phyloP scores from a whole-genome alignment of 1,139 yeast species.

The Hyphopichia pseudoburtonii region DNA sequence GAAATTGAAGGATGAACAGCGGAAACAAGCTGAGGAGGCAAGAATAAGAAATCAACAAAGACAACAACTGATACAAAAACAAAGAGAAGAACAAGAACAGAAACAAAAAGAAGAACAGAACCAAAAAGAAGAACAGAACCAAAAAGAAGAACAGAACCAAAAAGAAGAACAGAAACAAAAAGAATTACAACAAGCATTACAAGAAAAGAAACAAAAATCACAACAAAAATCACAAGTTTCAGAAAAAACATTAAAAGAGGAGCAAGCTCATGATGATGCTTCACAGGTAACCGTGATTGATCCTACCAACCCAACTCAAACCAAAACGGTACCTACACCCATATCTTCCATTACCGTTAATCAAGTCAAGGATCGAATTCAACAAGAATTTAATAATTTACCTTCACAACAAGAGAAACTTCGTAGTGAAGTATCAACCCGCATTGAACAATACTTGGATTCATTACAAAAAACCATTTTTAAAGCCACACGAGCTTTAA shows the following conservation, averaged over 20 bases:
- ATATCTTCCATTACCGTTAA: slow-evolving; percentile 2
- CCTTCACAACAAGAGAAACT: slow-evolving; percentile 33
- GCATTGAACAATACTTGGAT: slow-evolving; percentile 55
- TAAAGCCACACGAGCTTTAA: slow-evolving; percentile 71
- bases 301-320: neutral
- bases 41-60: neutral
- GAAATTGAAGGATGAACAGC: slow-evolving; percentile 10
- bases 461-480: slow-evolving; percentile 65
- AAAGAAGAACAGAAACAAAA: slow-evolving; percentile 5
- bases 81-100: neutral
- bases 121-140: slow-evolving; percentile 8
- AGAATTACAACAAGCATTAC: neutral
- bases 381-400: slow-evolving; percentile 21
- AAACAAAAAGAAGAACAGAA: slow-evolving; percentile 2
- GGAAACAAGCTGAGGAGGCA: neutral
- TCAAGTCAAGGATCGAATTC: slow-evolving; percentile 20
- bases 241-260: too few relatives aligned
- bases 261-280: neutral
- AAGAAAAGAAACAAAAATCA: neutral
- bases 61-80: too few relatives aligned
- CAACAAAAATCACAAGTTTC: too few relatives aligned
- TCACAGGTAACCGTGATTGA: neutral
- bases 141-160: slow-evolving; percentile 5
- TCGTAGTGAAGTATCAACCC: slow-evolving; percentile 22
- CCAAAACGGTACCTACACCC: neutral